A percentile compares a stretch with the other conserved stretches of the same genome.
phyloP scores from a whole-genome alignment of 805 yeast species.

The Zygotorulaspora danielsina region DNA sequence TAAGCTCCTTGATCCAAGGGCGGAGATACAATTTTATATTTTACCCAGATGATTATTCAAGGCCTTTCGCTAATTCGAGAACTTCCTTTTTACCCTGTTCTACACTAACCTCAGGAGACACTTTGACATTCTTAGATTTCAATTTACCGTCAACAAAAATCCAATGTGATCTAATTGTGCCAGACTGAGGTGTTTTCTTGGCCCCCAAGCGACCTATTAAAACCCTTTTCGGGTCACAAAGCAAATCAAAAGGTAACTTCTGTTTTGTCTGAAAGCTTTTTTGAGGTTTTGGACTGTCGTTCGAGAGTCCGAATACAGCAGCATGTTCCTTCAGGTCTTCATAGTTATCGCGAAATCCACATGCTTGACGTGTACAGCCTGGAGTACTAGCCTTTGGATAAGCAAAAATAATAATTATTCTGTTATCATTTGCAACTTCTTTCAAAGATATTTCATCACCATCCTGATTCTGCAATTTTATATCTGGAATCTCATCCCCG shows the following conservation, averaged over 20 bases:
- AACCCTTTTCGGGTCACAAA: constrained; percentile 69
- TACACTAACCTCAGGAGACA: constrained; percentile 55
- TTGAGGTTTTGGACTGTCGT: constrained; percentile 79
- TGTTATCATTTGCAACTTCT: constrained; percentile 38
- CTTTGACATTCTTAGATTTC: constrained; percentile 37
- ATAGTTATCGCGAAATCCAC: constrained; percentile 74
- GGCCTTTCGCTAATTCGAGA: constrained; percentile 38
- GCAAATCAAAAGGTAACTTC: constrained; percentile 62
- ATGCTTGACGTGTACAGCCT: constrained; percentile 93
- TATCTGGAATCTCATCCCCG: constrained; percentile 65
- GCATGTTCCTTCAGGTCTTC: constrained; percentile 38
- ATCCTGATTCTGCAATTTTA: constrained; percentile 63
- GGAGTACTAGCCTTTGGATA: constrained; percentile 94
- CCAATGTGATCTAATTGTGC: constrained; percentile 89
- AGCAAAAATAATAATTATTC: constrained; percentile 57
- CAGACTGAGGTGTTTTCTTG: constrained; percentile 63
- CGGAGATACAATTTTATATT: background rate
- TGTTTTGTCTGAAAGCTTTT: constrained; percentile 70
- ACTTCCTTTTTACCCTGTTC: constrained; percentile 56
- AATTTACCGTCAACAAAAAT: constrained; percentile 75
- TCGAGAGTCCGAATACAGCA: constrained; percentile 73
- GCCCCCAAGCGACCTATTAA: constrained; percentile 78
- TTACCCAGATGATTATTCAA: constrained; percentile 5
- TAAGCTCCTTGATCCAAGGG: background rate
- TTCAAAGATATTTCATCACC: constrained; percentile 54